These are phyloP conservation scores for Saccharomycopsis microspora DNA, from an alignment of 805 yeast genomes.

Conservation along the genomic window DNA sequence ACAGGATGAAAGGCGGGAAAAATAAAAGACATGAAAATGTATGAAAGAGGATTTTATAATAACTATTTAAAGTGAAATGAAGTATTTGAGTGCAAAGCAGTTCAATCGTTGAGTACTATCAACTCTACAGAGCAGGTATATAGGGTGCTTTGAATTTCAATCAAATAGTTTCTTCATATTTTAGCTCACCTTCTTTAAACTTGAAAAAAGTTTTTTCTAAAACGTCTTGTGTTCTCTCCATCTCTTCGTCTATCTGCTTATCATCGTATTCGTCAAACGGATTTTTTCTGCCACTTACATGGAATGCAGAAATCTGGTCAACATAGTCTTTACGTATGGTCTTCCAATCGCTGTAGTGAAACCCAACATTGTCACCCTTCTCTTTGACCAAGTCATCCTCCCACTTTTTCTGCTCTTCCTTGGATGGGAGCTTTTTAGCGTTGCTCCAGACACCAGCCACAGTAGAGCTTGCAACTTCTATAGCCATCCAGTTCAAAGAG, in stretches of 20 bases:
- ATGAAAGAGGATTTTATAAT: too few relatives aligned
- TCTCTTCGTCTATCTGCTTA: constrained; percentile 1
- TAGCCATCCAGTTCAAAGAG: constrained; percentile 35
- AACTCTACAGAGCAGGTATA: not conserved
- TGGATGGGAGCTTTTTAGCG: constrained; percentile 27
- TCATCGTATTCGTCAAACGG: constrained; percentile 20
- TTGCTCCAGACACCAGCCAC: constrained; percentile 47
- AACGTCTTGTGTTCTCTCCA: constrained; percentile 1
- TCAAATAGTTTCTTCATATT: constrained; percentile 9
- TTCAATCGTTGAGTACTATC: not conserved
- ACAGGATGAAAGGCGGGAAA: too few relatives aligned
- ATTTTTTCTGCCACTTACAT: constrained; percentile 23
- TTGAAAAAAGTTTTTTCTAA: constrained; percentile 7
- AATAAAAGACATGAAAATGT: too few relatives aligned
- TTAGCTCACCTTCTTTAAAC: constrained; percentile 8
- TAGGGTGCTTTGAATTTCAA: not conserved
- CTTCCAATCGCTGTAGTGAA: constrained; percentile 12
- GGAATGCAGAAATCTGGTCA: constrained; percentile 21
- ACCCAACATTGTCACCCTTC: constrained; percentile 9
- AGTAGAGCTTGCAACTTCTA: constrained; percentile 43
- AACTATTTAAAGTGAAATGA: too few relatives aligned
- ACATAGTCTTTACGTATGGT: constrained; percentile 22
- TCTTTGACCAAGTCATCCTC: constrained; percentile 17
- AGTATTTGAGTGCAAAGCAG: not conserved
- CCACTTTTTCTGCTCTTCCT: constrained; percentile 29